Base-by-base conservation (phyloP, 306 rosid genomes). In the Abrus pulchellus region DNA sequence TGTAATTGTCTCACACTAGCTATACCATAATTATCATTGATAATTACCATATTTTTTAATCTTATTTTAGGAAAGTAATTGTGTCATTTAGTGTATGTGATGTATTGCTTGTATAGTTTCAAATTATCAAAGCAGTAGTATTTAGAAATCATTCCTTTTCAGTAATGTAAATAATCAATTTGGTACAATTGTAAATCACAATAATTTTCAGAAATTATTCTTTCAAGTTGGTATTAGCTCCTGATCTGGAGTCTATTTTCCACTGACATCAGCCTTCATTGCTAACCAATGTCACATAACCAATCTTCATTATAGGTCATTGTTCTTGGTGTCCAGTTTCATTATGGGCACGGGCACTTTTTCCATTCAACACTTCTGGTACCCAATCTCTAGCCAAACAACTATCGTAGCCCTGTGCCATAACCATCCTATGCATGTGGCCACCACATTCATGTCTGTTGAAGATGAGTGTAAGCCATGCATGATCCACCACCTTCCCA, bases 21-120 rank as follows among this genome's bases (percentile, higher is more conserved):
- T 7, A 12, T 40, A 40, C 32, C 7, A 48, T n/a, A 65, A 65
- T 64, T 40, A 64, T 38, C 14, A n/a, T 64, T 14, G 50, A 65
- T 40, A 65, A 1, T 40, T 65, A 64, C 49, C 70, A 38, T 6
- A 64, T 40, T 38, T 20, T 62, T 38, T 29, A 64, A 30, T 64
- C 32, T n/a, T 64, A 40, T 38, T 64, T 62, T 63, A 13, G 68
- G 64, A n/a, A 64, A 36, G 48, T n/a, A 14, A 64, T 38, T 64
- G 7, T 7, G 33, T n/a, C 14, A 49, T 41, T 65, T 40, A 14
- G 13, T 40, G 49, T 65, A 33, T 5, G 33, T 61, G 14, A 20
- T 3, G 49, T 3, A 38, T 36, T 64, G 12, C 49, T 64, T 1
- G 6, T n/a, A 36, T 7, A 29, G 49, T 64, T n/a, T 63, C 47